A percentile compares a stretch with the other conserved stretches of the same genome.
These are phyloP conservation scores for Penicillium flavigenum DNA, from an alignment of 495 filamentous ascomycete species.

Conservation along the genomic window DNA sequence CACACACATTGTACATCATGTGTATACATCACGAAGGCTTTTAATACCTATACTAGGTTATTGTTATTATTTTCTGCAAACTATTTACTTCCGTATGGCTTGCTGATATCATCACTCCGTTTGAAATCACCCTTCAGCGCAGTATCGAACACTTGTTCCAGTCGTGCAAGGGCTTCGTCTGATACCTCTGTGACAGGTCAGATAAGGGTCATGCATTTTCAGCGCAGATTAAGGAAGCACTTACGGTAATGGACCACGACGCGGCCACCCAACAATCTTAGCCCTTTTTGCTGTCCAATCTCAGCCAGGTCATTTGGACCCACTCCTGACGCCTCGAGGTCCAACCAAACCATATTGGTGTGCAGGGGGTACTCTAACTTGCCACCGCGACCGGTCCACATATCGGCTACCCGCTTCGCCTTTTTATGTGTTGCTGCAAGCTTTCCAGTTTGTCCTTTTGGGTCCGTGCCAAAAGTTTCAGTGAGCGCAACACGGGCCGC, in stretches of 20 bases:
- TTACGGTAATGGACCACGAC: conserved; percentile 51
- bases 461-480: conserved; percentile 61
- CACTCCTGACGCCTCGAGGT: conserved; percentile 56
- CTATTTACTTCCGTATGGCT: conserved; percentile 39
- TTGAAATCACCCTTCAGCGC: conserved; percentile 40
- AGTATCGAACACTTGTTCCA: conserved; percentile 43
- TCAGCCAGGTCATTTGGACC: conserved; percentile 43
- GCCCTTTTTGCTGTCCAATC: conserved; percentile 41
- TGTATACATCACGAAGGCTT: background rate
- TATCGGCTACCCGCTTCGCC: conserved; percentile 61
- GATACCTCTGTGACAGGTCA: conserved; percentile 47
- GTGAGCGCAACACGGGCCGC: conserved; percentile 50
- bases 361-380: conserved; percentile 51
- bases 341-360: conserved; percentile 95
- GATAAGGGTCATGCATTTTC: conserved; percentile 8
- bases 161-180: conserved; percentile 40
- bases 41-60: background rate
- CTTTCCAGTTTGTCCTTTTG: conserved; percentile 61
- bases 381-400: conserved; percentile 60
- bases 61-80: background rate
- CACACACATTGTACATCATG: background rate
- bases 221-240: conserved; percentile 12
- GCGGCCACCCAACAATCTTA: conserved; percentile 39
- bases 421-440: conserved; percentile 59
- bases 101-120: conserved; percentile 38